Conservation (phyloP, 169 alveolate genomes). For the Eimeria brunetti region DNA sequence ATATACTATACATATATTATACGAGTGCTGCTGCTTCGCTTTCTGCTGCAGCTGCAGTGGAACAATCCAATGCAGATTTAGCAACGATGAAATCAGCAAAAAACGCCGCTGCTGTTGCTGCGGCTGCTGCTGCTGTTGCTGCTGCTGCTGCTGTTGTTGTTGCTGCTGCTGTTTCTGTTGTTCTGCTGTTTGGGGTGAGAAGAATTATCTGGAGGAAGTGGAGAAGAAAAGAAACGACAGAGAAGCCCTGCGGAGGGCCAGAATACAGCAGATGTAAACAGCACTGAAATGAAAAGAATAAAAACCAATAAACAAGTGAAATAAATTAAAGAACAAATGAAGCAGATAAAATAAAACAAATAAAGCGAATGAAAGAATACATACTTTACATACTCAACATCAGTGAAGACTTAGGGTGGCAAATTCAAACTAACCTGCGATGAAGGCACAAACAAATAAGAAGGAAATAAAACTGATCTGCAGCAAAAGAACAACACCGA, state of each 20-base stretch:
- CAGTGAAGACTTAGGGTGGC: too few species aligned
- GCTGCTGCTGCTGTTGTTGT: not conserved
- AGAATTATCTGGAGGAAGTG: slow-evolving; percentile 28
- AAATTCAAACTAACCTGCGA: not conserved
- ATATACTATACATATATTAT: too few species aligned
- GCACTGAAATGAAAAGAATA: not conserved
- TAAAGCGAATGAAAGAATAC: not conserved
- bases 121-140: not conserved
- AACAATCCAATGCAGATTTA: not conserved
- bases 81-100: not conserved
- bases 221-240: slow-evolving; percentile 37
- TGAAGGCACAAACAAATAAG: not conserved
- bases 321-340: not conserved
- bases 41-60: too few species aligned
- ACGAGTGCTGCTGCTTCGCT: not conserved
- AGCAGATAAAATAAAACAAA: not conserved
- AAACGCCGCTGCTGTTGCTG: not conserved
- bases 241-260: slow-evolving; percentile 28
- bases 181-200: not conserved
- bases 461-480: not conserved
- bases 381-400: too few species aligned
- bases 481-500: too few species aligned
- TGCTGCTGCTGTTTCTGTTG: not conserved
- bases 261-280: not conserved
- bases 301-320: not conserved